These are phyloP conservation scores for Datisca glomerata DNA, from an alignment of 306 rosid genomes.

Conservation along the genomic window DNA sequence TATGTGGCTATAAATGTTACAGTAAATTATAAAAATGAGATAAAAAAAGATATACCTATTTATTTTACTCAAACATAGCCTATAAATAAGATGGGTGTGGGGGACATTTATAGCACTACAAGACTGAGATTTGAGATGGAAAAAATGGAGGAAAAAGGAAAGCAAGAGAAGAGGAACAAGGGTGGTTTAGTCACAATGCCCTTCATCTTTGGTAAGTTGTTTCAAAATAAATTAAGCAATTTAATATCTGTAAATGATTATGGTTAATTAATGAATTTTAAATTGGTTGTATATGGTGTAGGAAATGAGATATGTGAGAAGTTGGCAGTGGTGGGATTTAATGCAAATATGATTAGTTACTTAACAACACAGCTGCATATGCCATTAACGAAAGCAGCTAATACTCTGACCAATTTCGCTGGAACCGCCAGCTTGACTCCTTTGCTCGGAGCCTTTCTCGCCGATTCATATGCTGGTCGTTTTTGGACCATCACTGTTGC, in stretches of 20 bases:
- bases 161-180: slow-evolving; percentile 27
- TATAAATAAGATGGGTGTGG: slow-evolving; percentile 7
- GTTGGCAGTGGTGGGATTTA: slow-evolving; percentile 89
- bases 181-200: slow-evolving; percentile 94
- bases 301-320: slow-evolving; percentile 83
- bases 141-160: slow-evolving; percentile 30
- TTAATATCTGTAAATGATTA: no score
- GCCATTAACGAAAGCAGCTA: slow-evolving; percentile 90
- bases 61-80: no score
- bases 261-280: neutral
- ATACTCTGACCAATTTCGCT: slow-evolving; percentile 64
- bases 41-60: no score
- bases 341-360: slow-evolving; percentile 76
- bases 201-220: slow-evolving; percentile 82
- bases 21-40: no score
- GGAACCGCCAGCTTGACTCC: slow-evolving; percentile 93
- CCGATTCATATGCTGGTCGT: slow-evolving; percentile 70
- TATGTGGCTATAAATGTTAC: no score
- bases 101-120: neutral
- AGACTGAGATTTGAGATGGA: slow-evolving; percentile 1
- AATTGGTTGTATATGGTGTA: slow-evolving; percentile 16
- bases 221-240: no score
- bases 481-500: slow-evolving; percentile 69
- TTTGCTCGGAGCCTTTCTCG: slow-evolving; percentile 80
- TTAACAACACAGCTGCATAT: slow-evolving; percentile 70